Evolutionary conservation across 805 yeast genomes (phyloP).

Genomic region (Teunomyces panamensis): DNA sequence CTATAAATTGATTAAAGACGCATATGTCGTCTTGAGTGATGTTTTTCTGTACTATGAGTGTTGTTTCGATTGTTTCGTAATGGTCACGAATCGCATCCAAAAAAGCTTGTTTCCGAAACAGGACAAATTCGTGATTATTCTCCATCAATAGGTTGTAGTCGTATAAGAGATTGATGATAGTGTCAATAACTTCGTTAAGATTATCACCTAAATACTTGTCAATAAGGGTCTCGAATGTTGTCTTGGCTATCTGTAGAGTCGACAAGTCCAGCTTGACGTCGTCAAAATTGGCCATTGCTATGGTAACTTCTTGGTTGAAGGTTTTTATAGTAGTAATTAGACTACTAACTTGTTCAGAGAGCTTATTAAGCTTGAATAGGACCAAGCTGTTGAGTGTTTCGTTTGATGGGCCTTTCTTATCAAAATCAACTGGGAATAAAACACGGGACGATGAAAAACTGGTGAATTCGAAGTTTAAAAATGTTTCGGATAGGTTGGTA

Average conservation of each 20-base stretch:
- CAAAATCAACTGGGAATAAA: slow-evolving; percentile 3
- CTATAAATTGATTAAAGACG: slow-evolving; percentile 4
- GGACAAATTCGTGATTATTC: slow-evolving; percentile 4
- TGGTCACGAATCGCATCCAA: background rate
- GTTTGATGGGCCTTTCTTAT: slow-evolving; percentile 1
- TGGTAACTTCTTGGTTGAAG: slow-evolving; percentile 8
- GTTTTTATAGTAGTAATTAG: slow-evolving; percentile 5
- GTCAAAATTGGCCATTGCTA: background rate
- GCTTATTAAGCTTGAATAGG: slow-evolving; percentile 5
- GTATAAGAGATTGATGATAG: slow-evolving; percentile 10
- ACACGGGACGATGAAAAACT: slow-evolving; percentile 4
- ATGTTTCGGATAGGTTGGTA: slow-evolving; percentile 9
- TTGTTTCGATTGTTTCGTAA: slow-evolving; percentile 5
- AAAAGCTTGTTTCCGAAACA: background rate
- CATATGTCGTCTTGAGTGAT: slow-evolving; percentile 4
- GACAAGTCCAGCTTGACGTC: slow-evolving; percentile 3
- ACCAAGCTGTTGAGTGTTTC: slow-evolving; percentile 2
- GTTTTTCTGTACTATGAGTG: slow-evolving; percentile 1
- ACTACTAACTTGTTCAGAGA: slow-evolving; percentile 5
- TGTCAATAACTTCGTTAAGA: slow-evolving; percentile 9
- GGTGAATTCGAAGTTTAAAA: slow-evolving; percentile 8
- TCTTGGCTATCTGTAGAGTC: slow-evolving; percentile 7
- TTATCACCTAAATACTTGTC: slow-evolving; percentile 10
- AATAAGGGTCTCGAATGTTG: slow-evolving; percentile 5
- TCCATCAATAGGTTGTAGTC: slow-evolving; percentile 10